Base-by-base conservation (phyloP, 108 stramenopile species). In the Nannochloropsis gaditana region DNA sequence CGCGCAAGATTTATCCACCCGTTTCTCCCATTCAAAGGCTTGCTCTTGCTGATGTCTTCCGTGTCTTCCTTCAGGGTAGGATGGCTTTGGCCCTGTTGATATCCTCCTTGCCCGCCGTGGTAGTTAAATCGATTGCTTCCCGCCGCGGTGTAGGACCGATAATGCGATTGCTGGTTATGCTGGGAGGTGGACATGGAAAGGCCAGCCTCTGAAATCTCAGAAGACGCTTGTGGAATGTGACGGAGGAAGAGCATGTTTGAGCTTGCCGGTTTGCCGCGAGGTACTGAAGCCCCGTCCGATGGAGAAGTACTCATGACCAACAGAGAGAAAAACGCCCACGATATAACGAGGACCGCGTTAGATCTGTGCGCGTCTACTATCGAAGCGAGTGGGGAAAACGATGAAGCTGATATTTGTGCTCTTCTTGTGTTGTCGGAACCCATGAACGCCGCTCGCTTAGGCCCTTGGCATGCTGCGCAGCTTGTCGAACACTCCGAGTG, bases 161-260 rank as follows among this genome's bases (percentile, higher is more conserved):
- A 73, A 73, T 73, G n/a, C 59, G 59, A 31, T 31, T 31, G 31
- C 31, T 31, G 31, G 31, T 31, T n/a, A 73, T 73, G 59, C 6
- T 73, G 59, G 19, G 59, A 73, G 59, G 59, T 73, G 59, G 59
- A 73, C 59, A 73, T n/a, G 59, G 59, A 73, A n/a, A n/a, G n/a
- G n/a, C 19, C 59, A 73, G 59, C 59, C 6, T 73, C 59, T n/a
- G n/a, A 73, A 6, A n/a, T n/a, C 59, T 73, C 59, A 73, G 19
- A n/a, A 73, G 59, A 73, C 15, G 59, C n/a, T n/a, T 73, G 59
- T n/a, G 59, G 59, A 6, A 73, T 73, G 59, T 73, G 59, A 2
- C 59, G 59, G 15, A 73, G n/a, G 6, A 73, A 73, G 59, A 73
- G 59, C 59, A 73, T 73, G 4, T 15, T 15, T n/a, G 15, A n/a